phyloP scores from a whole-genome alignment of 305 asterid species.

The Fraxinus platypoda region DNA sequence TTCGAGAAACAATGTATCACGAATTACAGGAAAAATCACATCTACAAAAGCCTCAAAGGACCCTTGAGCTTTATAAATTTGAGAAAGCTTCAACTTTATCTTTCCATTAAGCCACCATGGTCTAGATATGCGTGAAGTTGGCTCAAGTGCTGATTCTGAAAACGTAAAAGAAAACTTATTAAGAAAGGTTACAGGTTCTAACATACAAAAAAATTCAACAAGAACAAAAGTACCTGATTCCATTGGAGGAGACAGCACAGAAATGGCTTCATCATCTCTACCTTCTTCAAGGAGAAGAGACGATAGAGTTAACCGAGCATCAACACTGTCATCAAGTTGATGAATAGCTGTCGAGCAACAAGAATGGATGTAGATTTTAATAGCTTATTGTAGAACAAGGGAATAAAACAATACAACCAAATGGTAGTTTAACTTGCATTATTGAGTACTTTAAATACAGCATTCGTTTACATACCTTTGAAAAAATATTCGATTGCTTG shows the following conservation, averaged over 20 bases:
- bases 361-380: constrained; percentile 20
- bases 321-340: constrained; percentile 46
- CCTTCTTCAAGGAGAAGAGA: constrained; percentile 71
- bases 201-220: constrained; percentile 1
- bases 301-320: constrained; percentile 60
- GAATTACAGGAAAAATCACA: constrained; percentile 50
- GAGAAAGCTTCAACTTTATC: constrained; percentile 57
- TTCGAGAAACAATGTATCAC: constrained; percentile 46
- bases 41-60: constrained; percentile 45
- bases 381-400: neutral
- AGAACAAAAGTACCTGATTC: constrained; percentile 40
- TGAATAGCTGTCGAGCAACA: constrained; percentile 43
- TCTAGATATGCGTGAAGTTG: constrained; percentile 26
- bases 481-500: constrained; percentile 54
- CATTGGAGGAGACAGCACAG: constrained; percentile 69
- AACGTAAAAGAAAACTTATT: constrained; percentile 7
- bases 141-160: constrained; percentile 34
- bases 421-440: neutral
- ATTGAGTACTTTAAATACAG: neutral
- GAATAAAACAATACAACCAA: neutral
- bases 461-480: constrained; percentile 36
- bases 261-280: constrained; percentile 71
- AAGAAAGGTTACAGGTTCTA: constrained; percentile 18
- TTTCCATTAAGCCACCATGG: constrained; percentile 52
- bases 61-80: constrained; percentile 54